Conservation (phyloP, 1,139 yeast species). For the Diutina siamensis region DNA sequence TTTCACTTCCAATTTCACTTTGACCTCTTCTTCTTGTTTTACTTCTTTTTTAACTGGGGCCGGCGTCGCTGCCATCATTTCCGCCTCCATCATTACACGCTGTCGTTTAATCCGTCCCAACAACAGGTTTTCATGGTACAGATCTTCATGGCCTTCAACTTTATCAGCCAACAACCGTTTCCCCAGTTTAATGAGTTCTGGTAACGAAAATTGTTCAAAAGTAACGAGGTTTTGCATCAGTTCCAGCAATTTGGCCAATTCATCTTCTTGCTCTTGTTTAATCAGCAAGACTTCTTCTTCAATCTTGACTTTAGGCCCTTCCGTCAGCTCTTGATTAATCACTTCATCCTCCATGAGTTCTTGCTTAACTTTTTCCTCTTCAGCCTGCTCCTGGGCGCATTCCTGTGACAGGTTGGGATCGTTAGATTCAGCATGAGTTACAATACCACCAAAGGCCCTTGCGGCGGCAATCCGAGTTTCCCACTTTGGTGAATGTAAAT, state of each 20-base stretch:
- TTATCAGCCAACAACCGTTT: constrained; percentile 50
- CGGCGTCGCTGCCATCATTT: constrained; percentile 4
- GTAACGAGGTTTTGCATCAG: constrained; percentile 37
- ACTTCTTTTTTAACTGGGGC: constrained; percentile 7
- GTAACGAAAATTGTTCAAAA: constrained; percentile 54
- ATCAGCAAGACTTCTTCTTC: constrained; percentile 19
- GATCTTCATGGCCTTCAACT: constrained; percentile 14
- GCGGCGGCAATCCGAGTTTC: constrained; percentile 95
- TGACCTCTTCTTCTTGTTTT: constrained; percentile 7
- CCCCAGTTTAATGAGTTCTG: constrained; percentile 56
- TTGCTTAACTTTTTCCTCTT: constrained; percentile 10
- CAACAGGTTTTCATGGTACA: constrained; percentile 9
- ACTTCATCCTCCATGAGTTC: constrained; percentile 7
- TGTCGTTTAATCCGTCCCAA: constrained; percentile 2
- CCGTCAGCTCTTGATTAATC: constrained; percentile 8
- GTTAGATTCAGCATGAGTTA: constrained; percentile 70
- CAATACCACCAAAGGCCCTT: constrained; percentile 88
- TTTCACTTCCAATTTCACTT: constrained; percentile 7
- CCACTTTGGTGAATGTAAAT: constrained; percentile 76
- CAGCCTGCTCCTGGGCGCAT: constrained; percentile 12
- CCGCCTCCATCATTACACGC: constrained; percentile 9
- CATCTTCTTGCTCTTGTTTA: constrained; percentile 34
- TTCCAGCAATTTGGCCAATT: constrained; percentile 36
- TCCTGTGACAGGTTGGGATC: constrained; percentile 52
- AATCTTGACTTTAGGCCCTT: constrained; percentile 11